Conservation (phyloP, 345 rosid species). For the Syzygium grande region DNA sequence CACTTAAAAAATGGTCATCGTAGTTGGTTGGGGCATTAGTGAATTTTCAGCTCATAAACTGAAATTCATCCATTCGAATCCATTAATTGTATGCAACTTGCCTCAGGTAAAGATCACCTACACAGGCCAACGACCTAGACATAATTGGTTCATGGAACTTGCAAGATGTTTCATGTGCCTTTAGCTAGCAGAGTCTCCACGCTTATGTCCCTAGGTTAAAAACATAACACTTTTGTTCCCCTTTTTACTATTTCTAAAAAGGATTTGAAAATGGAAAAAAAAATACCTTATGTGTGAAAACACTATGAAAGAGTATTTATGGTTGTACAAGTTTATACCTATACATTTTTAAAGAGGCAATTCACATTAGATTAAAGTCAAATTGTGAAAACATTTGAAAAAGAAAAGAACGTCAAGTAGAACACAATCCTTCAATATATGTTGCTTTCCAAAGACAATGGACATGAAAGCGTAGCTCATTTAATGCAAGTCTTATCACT, state of each 20-base stretch:
- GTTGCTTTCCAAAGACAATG: not conserved
- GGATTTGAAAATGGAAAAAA: not conserved
- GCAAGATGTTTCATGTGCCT: not conserved
- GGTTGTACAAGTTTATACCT: not conserved
- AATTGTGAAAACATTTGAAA: not conserved
- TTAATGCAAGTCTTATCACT: not conserved
- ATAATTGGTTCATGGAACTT: not conserved
- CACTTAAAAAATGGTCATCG: not conserved
- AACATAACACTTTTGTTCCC: not conserved
- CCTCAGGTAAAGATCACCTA: not conserved
- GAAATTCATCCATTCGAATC: not conserved
- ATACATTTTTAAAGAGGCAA: not conserved
- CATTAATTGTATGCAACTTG: not conserved
- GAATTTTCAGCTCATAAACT: not conserved
- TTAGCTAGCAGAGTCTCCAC: rapidly evolving
- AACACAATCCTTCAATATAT: not conserved
- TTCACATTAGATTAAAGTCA: not conserved
- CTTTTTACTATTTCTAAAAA: not conserved
- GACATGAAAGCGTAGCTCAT: not conserved
- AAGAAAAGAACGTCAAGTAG: not conserved
- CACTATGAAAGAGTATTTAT: not conserved
- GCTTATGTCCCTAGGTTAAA: not conserved
- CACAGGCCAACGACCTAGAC: not conserved
- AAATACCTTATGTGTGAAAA: not conserved
- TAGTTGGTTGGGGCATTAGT: not conserved